phyloP scores from a whole-genome alignment of 768 basidiomycete genomes.

The Asterophora lycoperdoides region DNA sequence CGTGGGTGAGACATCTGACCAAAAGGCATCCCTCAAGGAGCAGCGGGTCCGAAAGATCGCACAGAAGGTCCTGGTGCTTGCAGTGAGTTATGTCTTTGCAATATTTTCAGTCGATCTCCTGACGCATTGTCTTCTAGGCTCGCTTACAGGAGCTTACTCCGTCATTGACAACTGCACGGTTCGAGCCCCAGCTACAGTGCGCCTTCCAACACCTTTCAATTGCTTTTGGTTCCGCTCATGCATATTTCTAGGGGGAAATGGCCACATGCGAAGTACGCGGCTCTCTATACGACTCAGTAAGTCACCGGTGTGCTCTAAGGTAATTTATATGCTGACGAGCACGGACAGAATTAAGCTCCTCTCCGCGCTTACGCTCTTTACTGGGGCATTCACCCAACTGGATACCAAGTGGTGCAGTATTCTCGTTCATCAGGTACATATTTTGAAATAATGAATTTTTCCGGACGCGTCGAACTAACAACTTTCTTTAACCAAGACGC shows the following conservation, averaged over 20 bases:
- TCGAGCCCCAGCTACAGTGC: conserved; percentile 40
- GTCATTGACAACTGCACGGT: conserved; percentile 35
- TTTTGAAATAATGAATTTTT: not conserved
- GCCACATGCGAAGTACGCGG: conserved; percentile 36
- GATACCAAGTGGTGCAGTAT: conserved; percentile 42
- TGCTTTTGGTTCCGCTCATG: not conserved
- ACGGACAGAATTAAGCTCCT: conserved; percentile 26
- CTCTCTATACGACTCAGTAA: conserved; percentile 31
- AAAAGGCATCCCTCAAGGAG: conserved; percentile 33
- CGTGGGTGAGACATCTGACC: conserved; percentile 15
- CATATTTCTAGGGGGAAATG: conserved; percentile 31
- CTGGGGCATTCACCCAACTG: conserved; percentile 35
- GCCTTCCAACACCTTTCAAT: conserved; percentile 10
- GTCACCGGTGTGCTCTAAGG: conserved; percentile 2
- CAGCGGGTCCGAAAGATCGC: conserved; percentile 33
- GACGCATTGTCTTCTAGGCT: conserved; percentile 20
- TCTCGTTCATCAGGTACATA: conserved; percentile 34
- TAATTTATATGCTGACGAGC: not conserved
- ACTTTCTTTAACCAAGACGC: conserved; percentile 27
- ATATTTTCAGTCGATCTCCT: not conserved
- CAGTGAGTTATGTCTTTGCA: conserved; percentile 25
- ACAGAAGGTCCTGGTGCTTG: conserved; percentile 29
- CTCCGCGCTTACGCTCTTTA: conserved; percentile 32
- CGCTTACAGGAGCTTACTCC: conserved; percentile 34
- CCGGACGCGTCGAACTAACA: not conserved